phyloP scores from a whole-genome alignment of 352 stramenopile genomes.

The Globisporangium okanoganense region DNA sequence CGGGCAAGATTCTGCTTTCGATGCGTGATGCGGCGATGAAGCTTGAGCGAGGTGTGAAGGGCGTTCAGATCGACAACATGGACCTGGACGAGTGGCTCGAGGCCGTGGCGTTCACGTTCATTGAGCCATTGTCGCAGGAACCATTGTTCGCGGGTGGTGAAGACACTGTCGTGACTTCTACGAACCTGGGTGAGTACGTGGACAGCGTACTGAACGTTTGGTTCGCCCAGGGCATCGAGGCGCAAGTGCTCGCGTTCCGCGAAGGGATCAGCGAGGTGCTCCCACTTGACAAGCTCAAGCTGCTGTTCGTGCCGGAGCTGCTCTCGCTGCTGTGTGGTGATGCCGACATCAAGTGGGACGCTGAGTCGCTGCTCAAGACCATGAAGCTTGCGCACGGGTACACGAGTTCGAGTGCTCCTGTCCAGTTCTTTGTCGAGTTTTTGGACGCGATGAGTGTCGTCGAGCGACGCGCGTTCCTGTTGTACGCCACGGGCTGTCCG shows the following conservation, averaged over 20 bases:
- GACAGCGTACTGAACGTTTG: constrained; percentile 52
- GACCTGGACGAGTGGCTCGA: constrained; percentile 50
- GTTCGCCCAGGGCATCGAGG: constrained; percentile 55
- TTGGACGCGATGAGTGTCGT: constrained; percentile 59
- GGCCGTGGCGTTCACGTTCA: constrained; percentile 64
- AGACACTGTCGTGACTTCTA: constrained; percentile 38
- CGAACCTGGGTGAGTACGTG: constrained; percentile 61
- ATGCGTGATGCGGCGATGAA: constrained; percentile 45
- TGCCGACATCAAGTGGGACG: constrained; percentile 66
- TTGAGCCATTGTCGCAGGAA: constrained; percentile 76
- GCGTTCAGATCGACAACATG: constrained; percentile 61
- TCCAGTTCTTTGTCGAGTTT: constrained; percentile 68
- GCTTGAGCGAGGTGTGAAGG: constrained; percentile 19
- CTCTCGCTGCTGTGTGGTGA: constrained; percentile 68
- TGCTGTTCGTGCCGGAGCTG: constrained; percentile 68
- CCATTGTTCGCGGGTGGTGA: constrained; percentile 43
- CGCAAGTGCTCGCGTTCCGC: constrained; percentile 70
- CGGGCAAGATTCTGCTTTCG: constrained; percentile 54
- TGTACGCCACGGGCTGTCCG: constrained; percentile 81
- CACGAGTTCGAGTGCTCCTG: constrained; percentile 64
- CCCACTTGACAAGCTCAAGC: constrained; percentile 58
- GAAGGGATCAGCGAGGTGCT: constrained; percentile 75
- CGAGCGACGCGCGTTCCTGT: constrained; percentile 65
- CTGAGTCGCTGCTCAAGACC: constrained; percentile 52
- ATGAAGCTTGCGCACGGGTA: constrained; percentile 84